A percentile compares a stretch with the other conserved stretches of the same genome.
These are phyloP conservation scores for Aspergillus ochraceus DNA, from an alignment of 2,329 filamentous ascomycete species.

Conservation along the genomic window DNA sequence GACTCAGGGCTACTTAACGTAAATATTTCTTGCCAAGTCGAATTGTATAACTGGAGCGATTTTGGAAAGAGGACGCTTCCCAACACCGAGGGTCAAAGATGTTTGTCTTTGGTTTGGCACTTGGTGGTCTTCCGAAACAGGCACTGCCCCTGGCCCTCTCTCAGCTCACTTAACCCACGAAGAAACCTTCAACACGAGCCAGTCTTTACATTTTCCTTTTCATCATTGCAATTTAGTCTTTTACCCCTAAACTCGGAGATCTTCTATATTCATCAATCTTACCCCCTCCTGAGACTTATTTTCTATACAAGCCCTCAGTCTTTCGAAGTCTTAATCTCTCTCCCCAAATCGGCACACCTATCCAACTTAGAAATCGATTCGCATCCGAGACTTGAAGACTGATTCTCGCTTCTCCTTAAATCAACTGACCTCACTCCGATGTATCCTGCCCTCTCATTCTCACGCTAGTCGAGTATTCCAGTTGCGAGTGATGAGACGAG, in stretches of 20 bases:
- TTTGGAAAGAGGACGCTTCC: too few species aligned
- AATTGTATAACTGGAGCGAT: too few species aligned
- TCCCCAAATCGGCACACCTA: neutral
- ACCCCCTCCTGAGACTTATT: neutral
- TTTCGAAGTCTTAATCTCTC: neutral
- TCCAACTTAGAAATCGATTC: neutral
- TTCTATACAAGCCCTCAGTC: neutral
- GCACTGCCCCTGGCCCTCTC: too few species aligned
- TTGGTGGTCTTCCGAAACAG: neutral
- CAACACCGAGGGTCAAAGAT: too few species aligned
- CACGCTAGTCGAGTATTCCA: too few species aligned
- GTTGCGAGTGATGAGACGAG: neutral
- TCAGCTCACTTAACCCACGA: neutral
- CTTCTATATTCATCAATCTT: neutral
- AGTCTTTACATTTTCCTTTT: neutral
- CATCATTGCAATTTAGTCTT: neutral
- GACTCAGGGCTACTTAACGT: neutral
- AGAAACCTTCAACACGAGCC: neutral
- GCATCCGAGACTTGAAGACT: too few species aligned
- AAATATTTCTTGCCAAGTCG: neutral
- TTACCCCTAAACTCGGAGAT: neutral
- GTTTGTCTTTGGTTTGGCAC: too few species aligned
- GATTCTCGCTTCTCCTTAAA: too few species aligned
- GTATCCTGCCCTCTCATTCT: neutral
- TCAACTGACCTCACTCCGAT: too few species aligned